A percentile compares a stretch with the other conserved stretches of the same genome.
phyloP scores from a whole-genome alignment of 371 early-diverging fungal species.

The Rhizopus stolonifer region DNA sequence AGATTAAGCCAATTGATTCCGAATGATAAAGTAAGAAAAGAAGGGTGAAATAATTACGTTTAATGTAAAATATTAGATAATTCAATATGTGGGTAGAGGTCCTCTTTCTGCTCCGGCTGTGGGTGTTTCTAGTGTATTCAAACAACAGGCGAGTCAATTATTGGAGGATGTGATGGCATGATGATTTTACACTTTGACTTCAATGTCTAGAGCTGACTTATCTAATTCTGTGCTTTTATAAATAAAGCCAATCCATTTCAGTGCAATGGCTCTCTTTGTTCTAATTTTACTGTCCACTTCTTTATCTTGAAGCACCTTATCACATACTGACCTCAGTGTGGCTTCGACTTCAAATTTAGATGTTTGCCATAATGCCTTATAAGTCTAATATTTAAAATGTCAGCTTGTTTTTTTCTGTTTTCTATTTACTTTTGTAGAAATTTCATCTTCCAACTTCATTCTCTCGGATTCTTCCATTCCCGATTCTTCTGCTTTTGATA shows the following conservation, averaged over 20 bases:
- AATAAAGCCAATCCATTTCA: conserved; percentile 48
- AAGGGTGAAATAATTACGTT: neutral
- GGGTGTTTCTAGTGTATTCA: conserved; percentile 53
- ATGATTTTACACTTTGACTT: conserved; percentile 46
- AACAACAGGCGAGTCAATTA: conserved; percentile 34
- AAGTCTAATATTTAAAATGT: conserved; percentile 52
- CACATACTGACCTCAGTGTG: conserved; percentile 85
- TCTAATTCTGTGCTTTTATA: conserved; percentile 45
- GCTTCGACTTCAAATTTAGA: conserved; percentile 92
- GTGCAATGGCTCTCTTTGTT: conserved; percentile 44
- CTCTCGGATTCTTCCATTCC: conserved; percentile 66
- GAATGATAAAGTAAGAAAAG: conserved; percentile 29
- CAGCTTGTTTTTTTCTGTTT: neutral
- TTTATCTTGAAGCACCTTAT: conserved; percentile 60
- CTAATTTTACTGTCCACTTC: conserved; percentile 35
- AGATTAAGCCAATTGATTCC: conserved; percentile 75
- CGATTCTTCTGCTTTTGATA: conserved; percentile 84
- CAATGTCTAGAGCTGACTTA: conserved; percentile 35
- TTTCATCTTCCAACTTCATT: conserved; percentile 71
- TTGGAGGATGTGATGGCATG: conserved; percentile 25
- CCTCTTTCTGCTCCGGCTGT: conserved; percentile 79
- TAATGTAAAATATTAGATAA: conserved; percentile 15
- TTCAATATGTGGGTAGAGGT: conserved; percentile 72
- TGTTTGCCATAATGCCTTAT: conserved; percentile 92
- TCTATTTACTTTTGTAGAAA: conserved; percentile 54